Base-by-base conservation (phyloP, 306 rosid genomes). In the Betula pendula region DNA sequence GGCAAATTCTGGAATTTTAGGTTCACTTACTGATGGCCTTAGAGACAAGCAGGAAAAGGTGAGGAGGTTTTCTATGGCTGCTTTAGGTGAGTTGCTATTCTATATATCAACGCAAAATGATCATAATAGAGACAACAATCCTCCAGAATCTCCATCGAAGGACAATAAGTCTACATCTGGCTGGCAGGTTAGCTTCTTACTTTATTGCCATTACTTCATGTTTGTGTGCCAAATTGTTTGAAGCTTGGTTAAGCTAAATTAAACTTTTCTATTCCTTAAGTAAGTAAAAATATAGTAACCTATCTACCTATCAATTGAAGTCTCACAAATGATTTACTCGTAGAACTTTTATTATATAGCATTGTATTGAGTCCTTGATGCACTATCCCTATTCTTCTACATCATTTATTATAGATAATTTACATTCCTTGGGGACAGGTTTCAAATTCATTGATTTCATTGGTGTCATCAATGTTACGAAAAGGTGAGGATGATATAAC, bases 51-150 rank as follows among this genome's bases (percentile, higher is more conserved):
- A 90, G 80, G 99, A 95, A 79, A 95, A 91, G 66, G 99, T 95
- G 47, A 89, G 99, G 85, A 89, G 97, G 81, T 92, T 95, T 87
- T 95, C 97, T 48, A 95, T 95, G 97, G 99, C 99, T 79, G 97
- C 97, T 72, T 82, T 95, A 74, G 99, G 99, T 40, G 97, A 95
- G 86, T 86, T 95, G 86, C 79, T 95, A 67, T 92, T 95, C 85
- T 95, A 92, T 75, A 90, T 95, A 70, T 90, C 99, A 70, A 95
- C 97, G 74, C 97, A 91, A 89, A 87, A 76, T 83, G 97, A 90
- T 25, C 92, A 90, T 51, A 79, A 71, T 63, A 91, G 74, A 84
- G 95, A 92, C 33, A 87, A 85, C 81, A 84, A 66, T 84, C 92
- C 78, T 13, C 82, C 75, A 17, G 99, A 95, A 77, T 88, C 97